Base-by-base conservation (phyloP, 352 stramenopile genomes). In the Globisporangium uncinulatum region DNA sequence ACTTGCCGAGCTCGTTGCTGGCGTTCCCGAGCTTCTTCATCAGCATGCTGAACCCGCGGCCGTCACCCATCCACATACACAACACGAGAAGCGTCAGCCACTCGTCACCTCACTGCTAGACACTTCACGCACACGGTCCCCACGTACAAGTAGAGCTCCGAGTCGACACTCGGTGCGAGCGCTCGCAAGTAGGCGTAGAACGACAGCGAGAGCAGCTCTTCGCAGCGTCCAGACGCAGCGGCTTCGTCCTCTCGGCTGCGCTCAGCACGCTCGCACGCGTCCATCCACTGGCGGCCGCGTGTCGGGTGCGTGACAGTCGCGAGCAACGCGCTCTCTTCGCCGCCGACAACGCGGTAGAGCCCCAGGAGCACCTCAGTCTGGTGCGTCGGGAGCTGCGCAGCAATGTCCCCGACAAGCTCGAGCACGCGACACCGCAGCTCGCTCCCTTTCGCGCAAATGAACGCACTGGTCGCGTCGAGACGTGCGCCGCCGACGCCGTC, bases 1-100 rank as follows among this genome's bases (percentile, higher is more conserved):
- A 82, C 49, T 94, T 94, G 19, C 82, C 84, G 1, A 89, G 59
- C 57, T 94, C 84, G 55, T 94, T 94, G 41, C 80, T 89, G 1
- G 82, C 74, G 34, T 94, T 94, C n/a, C 84, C 84, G 0, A 94
- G 63, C 47, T 94, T 94, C 59, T 92, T 94, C 80, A 94, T 90
- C 53, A 94, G 56, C 41, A 85, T 56, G 32, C 83, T 93, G 69
- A 36, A 57, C 46, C 65, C 55, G 65, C 10, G 41, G 51, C 10
- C 57, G 14, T 46, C 36, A 47, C 24, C 24, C 24, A 39, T 37
- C 34, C 2, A 39, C 46, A 41, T 34, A 55, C 37, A 59, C 46
- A 34, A 31, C 19, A 39, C 19, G 19, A 14, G n/a, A 6, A 17
- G 14, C 41, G 41, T 39, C 34, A 39, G 7, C 1, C 42, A 47